phyloP scores from a whole-genome alignment of 23 red algal species.

The Chondrus crispus region DNA sequence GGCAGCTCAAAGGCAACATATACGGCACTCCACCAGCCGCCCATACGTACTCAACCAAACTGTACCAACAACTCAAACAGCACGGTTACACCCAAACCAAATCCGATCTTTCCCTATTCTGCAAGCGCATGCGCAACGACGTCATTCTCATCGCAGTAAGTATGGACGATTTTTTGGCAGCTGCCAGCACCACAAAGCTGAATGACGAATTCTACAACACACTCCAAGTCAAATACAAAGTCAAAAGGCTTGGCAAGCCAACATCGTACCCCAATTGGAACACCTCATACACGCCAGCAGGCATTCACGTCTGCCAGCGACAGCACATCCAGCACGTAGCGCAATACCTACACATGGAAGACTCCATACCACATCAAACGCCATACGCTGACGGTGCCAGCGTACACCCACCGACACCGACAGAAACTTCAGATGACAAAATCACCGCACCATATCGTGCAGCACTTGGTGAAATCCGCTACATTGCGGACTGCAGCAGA shows the following conservation, averaged over 20 bases:
- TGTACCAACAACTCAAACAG: neutral
- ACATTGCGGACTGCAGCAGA: neutral
- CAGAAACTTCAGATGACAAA: neutral
- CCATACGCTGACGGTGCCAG: neutral
- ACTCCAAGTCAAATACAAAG: neutral
- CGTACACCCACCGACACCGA: neutral
- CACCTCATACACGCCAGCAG: neutral
- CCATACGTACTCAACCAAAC: neutral
- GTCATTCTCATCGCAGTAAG: neutral
- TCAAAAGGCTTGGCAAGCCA: neutral
- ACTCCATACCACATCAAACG: neutral
- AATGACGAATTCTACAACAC: neutral
- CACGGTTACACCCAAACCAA: neutral
- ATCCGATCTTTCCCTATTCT: neutral
- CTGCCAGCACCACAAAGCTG: neutral
- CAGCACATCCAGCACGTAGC: neutral
- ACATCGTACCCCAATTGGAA: neutral
- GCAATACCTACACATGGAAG: neutral
- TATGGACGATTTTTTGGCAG: conserved; percentile 10
- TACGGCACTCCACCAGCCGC: neutral
- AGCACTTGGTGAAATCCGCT: neutral
- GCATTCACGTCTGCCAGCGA: neutral
- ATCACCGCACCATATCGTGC: neutral
- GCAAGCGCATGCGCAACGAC: neutral
- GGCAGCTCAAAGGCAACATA: neutral